phyloP scores from a whole-genome alignment of 2,329 filamentous ascomycete genomes.

The Penicillium sumatraense region DNA sequence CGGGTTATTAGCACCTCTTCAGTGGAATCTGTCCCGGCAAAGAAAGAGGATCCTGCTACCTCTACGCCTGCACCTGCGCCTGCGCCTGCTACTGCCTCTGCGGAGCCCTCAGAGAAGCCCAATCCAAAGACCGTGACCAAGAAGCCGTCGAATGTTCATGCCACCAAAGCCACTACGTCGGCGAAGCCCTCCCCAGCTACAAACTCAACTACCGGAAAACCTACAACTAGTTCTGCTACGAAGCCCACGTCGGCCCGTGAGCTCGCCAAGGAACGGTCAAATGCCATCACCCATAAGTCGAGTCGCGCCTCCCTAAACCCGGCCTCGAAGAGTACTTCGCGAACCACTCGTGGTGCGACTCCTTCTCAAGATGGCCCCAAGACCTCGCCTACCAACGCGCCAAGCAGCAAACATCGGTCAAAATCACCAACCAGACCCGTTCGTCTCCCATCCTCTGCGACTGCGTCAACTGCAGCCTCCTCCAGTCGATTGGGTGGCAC shows the following conservation, averaged over 20 bases:
- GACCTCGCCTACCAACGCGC: slow-evolving; percentile 24
- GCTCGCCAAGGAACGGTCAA: slow-evolving; percentile 34
- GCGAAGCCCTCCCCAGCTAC: slow-evolving; percentile 21
- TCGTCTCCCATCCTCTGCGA: slow-evolving; percentile 46
- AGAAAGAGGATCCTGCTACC: slow-evolving; percentile 22
- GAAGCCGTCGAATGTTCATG: slow-evolving; percentile 37
- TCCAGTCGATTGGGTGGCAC: slow-evolving; percentile 36
- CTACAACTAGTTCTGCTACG: slow-evolving; percentile 21
- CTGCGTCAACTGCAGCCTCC: slow-evolving; percentile 47
- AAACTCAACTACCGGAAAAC: slow-evolving; percentile 24
- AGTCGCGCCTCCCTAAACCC: slow-evolving; percentile 38
- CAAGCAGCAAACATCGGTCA: slow-evolving; percentile 33
- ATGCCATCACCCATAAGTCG: slow-evolving; percentile 34
- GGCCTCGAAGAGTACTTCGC: slow-evolving; percentile 30
- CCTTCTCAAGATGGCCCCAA: slow-evolving; percentile 35
- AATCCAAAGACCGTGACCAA: slow-evolving; percentile 33
- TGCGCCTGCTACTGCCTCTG: neutral
- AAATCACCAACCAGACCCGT: slow-evolving; percentile 47
- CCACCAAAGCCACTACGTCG: slow-evolving; percentile 29
- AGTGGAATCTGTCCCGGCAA: slow-evolving; percentile 18
- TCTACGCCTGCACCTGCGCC: neutral
- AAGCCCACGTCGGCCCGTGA: slow-evolving; percentile 35
- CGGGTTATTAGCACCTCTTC: slow-evolving; percentile 6
- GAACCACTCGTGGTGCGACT: slow-evolving; percentile 33
- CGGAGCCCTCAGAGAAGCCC: slow-evolving; percentile 17